Base-by-base conservation (phyloP, 805 yeast genomes). In the Wickerhamomyces alni region DNA sequence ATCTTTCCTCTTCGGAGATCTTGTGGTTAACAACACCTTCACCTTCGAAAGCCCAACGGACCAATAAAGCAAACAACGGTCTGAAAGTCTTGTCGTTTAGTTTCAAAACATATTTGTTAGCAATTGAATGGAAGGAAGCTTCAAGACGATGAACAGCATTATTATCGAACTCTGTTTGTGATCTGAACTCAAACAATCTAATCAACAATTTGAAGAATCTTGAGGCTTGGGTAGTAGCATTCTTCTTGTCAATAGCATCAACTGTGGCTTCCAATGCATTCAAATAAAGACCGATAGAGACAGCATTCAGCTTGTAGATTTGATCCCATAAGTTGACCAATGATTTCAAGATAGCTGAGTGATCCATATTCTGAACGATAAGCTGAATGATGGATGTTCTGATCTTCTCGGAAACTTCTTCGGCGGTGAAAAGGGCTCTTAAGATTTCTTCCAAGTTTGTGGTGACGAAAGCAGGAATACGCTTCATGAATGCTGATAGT, bases 81-180 rank as follows among this genome's bases (percentile, higher is more conserved):
- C 97, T 77, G 72, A 93, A 93, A 17, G 81, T 76, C 65, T 87
- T 87, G 59, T 93, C 99, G 58, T 93, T 93, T 63, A 93, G 74
- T 62, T 91, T 89, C 81, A 93, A 73, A 16, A 91, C 94, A 50
- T 79, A 81, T 18, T 69, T 68, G 47, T 91, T 77, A 17, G 85
- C 89, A 57, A 88, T 76, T 29, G 74, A 67, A 51, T 84, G 82
- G 56, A 83, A 76, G 10, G 82, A 73, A 16, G 87, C 72, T 58
- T 91, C 98, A 46, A 91, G 76, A 50, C 95, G 74, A 58, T 83
- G 80, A 47, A 85, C 68, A 11, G 95, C 81, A 55, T 86, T 86
- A 47, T 65, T 72, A 53, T 81, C 88, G 57, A 80, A 81, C 18
- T 61, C 66, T 33, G 75, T 69, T 31, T 64, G 69, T 4, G 76